phyloP scores from a whole-genome alignment of 345 rosid genomes.

The Stellera chamaejasme region DNA sequence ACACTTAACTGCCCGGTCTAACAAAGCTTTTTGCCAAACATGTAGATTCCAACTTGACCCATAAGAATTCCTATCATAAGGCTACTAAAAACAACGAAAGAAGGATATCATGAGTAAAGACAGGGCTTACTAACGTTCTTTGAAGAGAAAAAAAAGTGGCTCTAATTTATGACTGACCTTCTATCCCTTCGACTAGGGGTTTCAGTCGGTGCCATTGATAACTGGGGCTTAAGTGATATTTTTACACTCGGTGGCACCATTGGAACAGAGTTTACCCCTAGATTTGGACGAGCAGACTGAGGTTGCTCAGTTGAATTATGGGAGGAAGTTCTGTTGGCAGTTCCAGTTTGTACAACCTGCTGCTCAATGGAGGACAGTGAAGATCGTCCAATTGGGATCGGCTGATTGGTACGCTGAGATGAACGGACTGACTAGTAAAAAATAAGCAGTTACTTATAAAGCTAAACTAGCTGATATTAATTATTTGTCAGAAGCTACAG shows the following conservation, averaged over 20 bases:
- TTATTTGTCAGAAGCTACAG: too few species aligned
- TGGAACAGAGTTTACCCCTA: constrained; percentile 31
- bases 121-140: neutral
- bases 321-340: constrained; percentile 29
- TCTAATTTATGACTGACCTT: constrained; percentile 35
- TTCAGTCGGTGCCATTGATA: constrained; percentile 33
- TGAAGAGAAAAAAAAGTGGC: neutral
- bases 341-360: constrained; percentile 27
- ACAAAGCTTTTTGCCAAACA: too few species aligned
- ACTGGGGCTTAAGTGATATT: constrained; percentile 47
- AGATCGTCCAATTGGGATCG: constrained; percentile 12
- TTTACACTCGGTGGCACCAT: constrained; percentile 45
- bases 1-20: too few species aligned
- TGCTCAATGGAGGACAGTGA: constrained; percentile 38
- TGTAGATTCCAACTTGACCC: too few species aligned
- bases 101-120: neutral
- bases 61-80: too few species aligned
- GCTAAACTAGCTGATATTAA: too few species aligned
- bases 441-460: constrained; percentile 1
- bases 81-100: neutral
- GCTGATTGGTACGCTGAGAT: too few species aligned
- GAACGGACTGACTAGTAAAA: constrained; percentile 45
- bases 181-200: constrained; percentile 35
- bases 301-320: constrained; percentile 35
- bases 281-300: constrained; percentile 40